Percentiles rank a stretch among this genome's conserved stretches.
phyloP scores from a whole-genome alignment of 305 asterid genomes.

The Plantago coronopus region DNA sequence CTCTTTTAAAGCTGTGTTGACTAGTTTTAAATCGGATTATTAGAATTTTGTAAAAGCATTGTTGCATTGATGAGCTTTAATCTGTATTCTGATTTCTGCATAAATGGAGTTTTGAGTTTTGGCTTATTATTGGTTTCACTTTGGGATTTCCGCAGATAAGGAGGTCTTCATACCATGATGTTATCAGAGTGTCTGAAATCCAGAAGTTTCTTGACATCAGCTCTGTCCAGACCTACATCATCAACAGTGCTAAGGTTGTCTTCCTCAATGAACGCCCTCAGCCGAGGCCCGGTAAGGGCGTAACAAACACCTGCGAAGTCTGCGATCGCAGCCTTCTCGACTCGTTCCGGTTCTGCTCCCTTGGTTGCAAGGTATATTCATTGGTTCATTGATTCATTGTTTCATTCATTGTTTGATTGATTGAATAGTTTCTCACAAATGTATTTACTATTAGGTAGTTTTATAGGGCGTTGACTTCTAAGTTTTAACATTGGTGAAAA shows the following conservation, averaged over 20 bases:
- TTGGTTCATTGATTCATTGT: neutral
- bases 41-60: no score
- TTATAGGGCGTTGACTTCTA: slow-evolving; percentile 2
- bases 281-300: slow-evolving; percentile 94
- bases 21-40: no score
- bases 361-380: slow-evolving; percentile 82
- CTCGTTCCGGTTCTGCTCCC: slow-evolving; percentile 83
- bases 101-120: no score
- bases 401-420: neutral
- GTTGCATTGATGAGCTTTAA: no score
- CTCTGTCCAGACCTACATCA: slow-evolving; percentile 75
- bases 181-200: slow-evolving; percentile 80
- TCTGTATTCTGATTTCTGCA: no score
- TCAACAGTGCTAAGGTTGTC: slow-evolving; percentile 91
- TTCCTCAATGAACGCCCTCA: slow-evolving; percentile 91
- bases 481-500: neutral
- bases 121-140: no score
- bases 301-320: slow-evolving; percentile 83
- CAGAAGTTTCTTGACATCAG: slow-evolving; percentile 76
- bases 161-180: slow-evolving; percentile 96
- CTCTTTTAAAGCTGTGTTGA: no score
- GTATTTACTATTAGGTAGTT: neutral
- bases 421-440: neutral
- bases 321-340: slow-evolving; percentile 90
- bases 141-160: slow-evolving; percentile 48